Base-by-base conservation (phyloP, 345 rosid species). In the Heritiera littoralis region DNA sequence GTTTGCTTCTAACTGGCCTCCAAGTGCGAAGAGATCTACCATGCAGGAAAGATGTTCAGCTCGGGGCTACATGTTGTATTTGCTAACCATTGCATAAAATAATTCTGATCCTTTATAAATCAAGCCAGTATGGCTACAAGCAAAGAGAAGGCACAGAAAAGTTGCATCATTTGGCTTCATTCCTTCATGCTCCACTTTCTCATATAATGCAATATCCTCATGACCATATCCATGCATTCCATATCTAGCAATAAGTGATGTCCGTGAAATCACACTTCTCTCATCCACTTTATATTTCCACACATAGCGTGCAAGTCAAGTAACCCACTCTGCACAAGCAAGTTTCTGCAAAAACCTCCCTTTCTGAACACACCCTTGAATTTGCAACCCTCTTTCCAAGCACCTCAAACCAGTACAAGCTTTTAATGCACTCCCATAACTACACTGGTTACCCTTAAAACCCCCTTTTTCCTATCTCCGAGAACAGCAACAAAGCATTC, bases 111-210 rank as follows among this genome's bases (percentile, higher is more conserved):
- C 95, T 79, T 89, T 84, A 38, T 76, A 56, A 2, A 81, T 82
- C 79, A 87, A 80, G 61, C 97, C 98, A 63, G 83, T 84, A 68
- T 92, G 92, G 85, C 90, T 88, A 77, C 97, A 93, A 69, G 93
- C 91, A 81, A 85, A 89, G 75, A 92, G 90, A 72, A 91, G 80
- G 59, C 92, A 80, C 76, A 93, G 83, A 73, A 93, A 93, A 6
- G 95, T 90, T 6, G 92, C 68, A 20, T 85, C 88, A 60, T 89
- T 92, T 20, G 95, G 97, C 80, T 85, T 85, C 83, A 89, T 60
- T 43, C 89, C 90, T 73, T 84, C 80, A 65, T 69, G 69, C 70
- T 87, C 85, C 97, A 92, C 90, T 83, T 76, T 82, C 85, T 85
- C 74, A 76, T 87, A 89, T 66, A 92, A 84, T 72, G 83, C 87